A percentile compares a stretch with the other conserved stretches of the same genome.
phyloP scores from a whole-genome alignment of 2,329 filamentous ascomycete genomes.

The Penicillium brevicompactum region DNA sequence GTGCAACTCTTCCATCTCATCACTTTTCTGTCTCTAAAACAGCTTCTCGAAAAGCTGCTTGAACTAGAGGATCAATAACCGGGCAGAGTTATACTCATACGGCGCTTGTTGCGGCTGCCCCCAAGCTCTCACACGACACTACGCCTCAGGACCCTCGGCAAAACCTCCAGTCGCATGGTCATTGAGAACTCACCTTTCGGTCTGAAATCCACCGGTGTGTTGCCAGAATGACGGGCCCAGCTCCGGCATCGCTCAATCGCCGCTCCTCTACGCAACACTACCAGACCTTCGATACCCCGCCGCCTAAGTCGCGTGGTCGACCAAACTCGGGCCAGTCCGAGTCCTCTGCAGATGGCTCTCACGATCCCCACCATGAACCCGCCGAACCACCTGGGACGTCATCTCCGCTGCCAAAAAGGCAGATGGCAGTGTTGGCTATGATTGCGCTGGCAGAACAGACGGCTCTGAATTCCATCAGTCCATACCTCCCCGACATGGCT shows the following conservation, averaged over 20 bases:
- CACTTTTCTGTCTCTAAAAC: background rate
- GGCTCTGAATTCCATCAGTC: constrained; percentile 92
- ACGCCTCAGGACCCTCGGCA: constrained; percentile 8
- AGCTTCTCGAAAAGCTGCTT: background rate
- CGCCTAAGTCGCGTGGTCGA: constrained; percentile 49
- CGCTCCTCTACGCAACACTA: constrained; percentile 51
- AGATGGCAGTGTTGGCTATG: constrained; percentile 81
- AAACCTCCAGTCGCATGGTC: constrained; percentile 12
- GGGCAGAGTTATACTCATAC: background rate
- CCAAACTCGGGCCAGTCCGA: constrained; percentile 46
- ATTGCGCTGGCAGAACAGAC: constrained; percentile 94
- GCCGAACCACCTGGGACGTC: constrained; percentile 29
- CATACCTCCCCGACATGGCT: constrained; percentile 93
- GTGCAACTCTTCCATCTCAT: background rate
- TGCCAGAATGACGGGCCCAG: constrained; percentile 32
- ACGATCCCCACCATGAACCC: constrained; percentile 29
- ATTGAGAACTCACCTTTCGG: background rate
- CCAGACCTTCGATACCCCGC: constrained; percentile 51
- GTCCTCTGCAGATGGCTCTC: constrained; percentile 38
- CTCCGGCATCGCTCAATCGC: constrained; percentile 35
- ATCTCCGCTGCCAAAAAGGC: constrained; percentile 78
- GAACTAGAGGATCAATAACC: background rate
- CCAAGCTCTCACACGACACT: constrained; percentile 7
- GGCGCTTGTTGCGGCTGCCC: background rate
- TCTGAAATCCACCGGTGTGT: background rate